These are phyloP conservation scores for Akebia trifoliata DNA, from an alignment of 164 flowering plant genomes.

Conservation along the genomic window DNA sequence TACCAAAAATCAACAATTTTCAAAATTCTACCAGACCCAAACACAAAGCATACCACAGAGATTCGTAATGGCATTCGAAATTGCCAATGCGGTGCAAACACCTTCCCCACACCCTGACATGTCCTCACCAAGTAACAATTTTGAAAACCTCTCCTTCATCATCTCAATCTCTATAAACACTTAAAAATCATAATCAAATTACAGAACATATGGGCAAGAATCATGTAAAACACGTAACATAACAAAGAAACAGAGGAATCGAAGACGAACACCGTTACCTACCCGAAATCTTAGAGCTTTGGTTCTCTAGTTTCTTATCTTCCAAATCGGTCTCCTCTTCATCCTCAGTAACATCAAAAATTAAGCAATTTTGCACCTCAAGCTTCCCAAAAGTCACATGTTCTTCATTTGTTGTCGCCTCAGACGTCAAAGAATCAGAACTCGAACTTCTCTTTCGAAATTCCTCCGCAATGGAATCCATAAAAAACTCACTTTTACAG, in stretches of 20 bases:
- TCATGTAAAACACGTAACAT: background rate
- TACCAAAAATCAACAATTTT: too few species aligned
- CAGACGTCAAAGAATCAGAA: slow-evolving; percentile 46
- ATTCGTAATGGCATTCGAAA: slow-evolving; percentile 82
- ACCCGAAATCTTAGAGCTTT: slow-evolving; percentile 47
- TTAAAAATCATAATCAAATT: slow-evolving; percentile 7
- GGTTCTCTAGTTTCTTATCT: slow-evolving; percentile 35
- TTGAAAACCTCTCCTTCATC: slow-evolving; percentile 82
- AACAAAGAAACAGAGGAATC: background rate
- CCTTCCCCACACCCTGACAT: slow-evolving; percentile 85
- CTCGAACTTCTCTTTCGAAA: slow-evolving; percentile 13
- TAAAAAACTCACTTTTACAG: slow-evolving; percentile 13
- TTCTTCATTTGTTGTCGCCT: slow-evolving; percentile 41
- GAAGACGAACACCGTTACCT: background rate
- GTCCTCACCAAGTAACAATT: slow-evolving; percentile 76
- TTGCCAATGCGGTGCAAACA: slow-evolving; percentile 64
- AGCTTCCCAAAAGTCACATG: slow-evolving; percentile 30
- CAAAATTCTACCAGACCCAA: too few species aligned
- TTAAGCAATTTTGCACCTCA: slow-evolving; percentile 23
- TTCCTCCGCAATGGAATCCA: too few species aligned
- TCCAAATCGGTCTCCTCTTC: slow-evolving; percentile 27
- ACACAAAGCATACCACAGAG: slow-evolving; percentile 48
- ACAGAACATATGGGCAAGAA: background rate
- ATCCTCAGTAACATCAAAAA: slow-evolving; percentile 16
- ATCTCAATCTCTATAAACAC: slow-evolving; percentile 44